These are phyloP conservation scores for Tylopilus vinaceipallidus DNA, from an alignment of 768 basidiomycete species.

Conservation along the genomic window DNA sequence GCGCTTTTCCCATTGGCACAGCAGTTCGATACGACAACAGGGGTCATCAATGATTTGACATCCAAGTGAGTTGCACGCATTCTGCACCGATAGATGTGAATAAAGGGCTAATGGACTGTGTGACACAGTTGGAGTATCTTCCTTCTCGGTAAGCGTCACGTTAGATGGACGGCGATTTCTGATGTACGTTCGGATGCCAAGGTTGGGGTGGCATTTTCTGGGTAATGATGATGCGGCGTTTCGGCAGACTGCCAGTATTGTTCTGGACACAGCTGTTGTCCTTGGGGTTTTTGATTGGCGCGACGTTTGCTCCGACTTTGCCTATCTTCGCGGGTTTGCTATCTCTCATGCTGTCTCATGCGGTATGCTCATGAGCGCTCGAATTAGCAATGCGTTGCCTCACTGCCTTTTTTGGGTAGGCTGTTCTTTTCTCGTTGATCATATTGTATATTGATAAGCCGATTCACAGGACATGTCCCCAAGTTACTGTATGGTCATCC, in stretches of 20 bases:
- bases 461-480: conserved; percentile 46
- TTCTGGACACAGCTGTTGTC: conserved; percentile 39
- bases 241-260: conserved; percentile 29
- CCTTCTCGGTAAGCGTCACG: conserved; percentile 33
- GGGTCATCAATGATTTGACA: conserved; percentile 50
- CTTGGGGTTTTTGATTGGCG: conserved; percentile 47
- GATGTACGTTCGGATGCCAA: conserved; percentile 5
- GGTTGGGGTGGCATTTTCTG: conserved; percentile 32
- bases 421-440: background rate
- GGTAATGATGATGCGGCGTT: conserved; percentile 32
- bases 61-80: conserved; percentile 32
- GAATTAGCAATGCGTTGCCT: conserved; percentile 32
- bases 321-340: conserved; percentile 43
- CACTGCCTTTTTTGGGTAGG: conserved; percentile 33
- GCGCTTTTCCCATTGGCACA: conserved; percentile 45
- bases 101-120: conserved; percentile 2
- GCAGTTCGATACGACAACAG: conserved; percentile 44
- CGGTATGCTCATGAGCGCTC: background rate
- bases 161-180: conserved; percentile 1
- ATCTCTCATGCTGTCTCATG: background rate
- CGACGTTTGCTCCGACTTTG: conserved; percentile 49
- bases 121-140: conserved; percentile 45
- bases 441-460: background rate
- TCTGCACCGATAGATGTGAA: background rate
- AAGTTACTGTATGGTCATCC: conserved; percentile 39